Conservation (phyloP, 768 basidiomycete genomes). For the Russula virescens region DNA sequence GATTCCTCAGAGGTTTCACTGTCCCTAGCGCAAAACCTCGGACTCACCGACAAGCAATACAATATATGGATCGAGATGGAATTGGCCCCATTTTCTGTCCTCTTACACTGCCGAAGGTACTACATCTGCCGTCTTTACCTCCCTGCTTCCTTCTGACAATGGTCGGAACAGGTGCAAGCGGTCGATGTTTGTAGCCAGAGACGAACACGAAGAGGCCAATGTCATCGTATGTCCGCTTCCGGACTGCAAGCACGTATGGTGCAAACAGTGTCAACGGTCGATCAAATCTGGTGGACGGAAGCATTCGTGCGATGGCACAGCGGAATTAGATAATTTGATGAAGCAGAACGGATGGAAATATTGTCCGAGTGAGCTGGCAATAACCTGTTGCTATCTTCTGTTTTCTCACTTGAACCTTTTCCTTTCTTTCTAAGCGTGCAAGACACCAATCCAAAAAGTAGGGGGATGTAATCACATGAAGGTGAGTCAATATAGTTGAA, state of each 20-base stretch:
- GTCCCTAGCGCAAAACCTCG: conserved; percentile 39
- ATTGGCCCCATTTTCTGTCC: conserved; percentile 38
- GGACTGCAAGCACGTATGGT: conserved; percentile 31
- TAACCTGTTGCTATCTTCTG: background rate
- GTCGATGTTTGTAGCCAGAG: conserved; percentile 29
- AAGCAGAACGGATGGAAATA: conserved; percentile 31
- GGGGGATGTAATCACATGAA: conserved; percentile 57
- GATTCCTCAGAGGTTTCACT: conserved; percentile 34
- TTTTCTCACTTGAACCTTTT: background rate
- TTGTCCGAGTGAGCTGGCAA: conserved; percentile 29
- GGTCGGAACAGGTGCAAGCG: conserved; percentile 22
- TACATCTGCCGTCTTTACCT: conserved; percentile 17
- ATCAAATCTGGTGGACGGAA: conserved; percentile 25
- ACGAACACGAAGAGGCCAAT: conserved; percentile 26
- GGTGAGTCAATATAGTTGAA: conserved; percentile 32
- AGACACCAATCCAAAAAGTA: conserved; percentile 46
- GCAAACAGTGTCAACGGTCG: conserved; percentile 31
- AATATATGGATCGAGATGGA: conserved; percentile 44
- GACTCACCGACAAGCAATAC: conserved; percentile 40
- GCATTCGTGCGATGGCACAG: conserved; percentile 33
- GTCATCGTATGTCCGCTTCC: conserved; percentile 30
- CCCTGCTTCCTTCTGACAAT: background rate
- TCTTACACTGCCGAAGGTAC: conserved; percentile 48
- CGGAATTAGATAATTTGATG: conserved; percentile 31
- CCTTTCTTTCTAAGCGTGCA: conserved; percentile 34